phyloP scores from a whole-genome alignment of 495 filamentous ascomycete species.

The Penicillium bovifimosum region DNA sequence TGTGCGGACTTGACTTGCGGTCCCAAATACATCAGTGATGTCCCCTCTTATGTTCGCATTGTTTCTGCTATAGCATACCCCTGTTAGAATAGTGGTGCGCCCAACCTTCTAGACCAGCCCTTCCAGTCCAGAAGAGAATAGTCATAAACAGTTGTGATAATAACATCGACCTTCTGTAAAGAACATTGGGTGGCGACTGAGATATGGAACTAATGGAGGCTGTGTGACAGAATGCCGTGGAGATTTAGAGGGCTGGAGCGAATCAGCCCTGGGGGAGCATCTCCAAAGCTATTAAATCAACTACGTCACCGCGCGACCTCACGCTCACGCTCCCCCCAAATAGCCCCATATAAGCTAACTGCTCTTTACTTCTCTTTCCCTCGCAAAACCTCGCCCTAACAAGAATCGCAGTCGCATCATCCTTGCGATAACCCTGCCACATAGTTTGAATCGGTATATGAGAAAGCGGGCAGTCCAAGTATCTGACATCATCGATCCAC shows the following conservation, averaged over 20 bases:
- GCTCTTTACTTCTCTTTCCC: slow-evolving; percentile 1
- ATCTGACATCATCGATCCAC: slow-evolving; percentile 25
- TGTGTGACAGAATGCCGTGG: slow-evolving; percentile 4
- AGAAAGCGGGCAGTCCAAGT: slow-evolving; percentile 1
- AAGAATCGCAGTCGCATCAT: slow-evolving; percentile 14
- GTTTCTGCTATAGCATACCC: not conserved
- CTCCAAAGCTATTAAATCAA: slow-evolving; percentile 29
- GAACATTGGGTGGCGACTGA: not conserved
- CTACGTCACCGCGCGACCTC: slow-evolving; percentile 43
- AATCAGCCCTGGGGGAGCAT: slow-evolving; percentile 24
- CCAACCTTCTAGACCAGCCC: not conserved
- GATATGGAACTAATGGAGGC: not conserved
- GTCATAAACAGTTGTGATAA: not conserved
- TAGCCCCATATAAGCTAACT: slow-evolving; percentile 7
- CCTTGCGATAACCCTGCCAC: slow-evolving; percentile 9
- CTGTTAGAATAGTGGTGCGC: not conserved
- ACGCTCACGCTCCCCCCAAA: slow-evolving; percentile 15
- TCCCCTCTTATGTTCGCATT: not conserved
- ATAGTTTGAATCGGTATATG: not conserved
- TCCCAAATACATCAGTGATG: not conserved
- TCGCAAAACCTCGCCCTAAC: not conserved
- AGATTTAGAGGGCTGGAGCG: slow-evolving; percentile 6
- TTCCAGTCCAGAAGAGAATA: not conserved
- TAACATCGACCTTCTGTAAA: not conserved
- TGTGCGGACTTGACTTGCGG: not conserved